phyloP scores from a whole-genome alignment of 1,284 basidiomycete species.

The Puccinia coronata region DNA sequence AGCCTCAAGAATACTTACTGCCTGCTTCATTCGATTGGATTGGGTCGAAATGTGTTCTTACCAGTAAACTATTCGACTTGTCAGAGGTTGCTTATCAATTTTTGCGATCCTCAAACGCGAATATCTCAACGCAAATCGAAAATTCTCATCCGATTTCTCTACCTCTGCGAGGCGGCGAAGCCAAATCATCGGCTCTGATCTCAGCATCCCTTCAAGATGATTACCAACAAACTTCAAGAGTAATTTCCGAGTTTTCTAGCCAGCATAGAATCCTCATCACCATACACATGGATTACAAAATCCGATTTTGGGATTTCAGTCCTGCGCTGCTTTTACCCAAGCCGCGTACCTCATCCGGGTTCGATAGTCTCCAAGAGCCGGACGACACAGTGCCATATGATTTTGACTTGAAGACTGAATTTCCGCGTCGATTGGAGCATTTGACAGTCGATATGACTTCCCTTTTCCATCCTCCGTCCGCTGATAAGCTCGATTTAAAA shows the following conservation, averaged over 20 bases:
- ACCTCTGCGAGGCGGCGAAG: conserved; percentile 36
- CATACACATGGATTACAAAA: conserved; percentile 35
- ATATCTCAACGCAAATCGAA: background rate
- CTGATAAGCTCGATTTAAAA: conserved; percentile 9
- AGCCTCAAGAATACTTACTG: conserved; percentile 24
- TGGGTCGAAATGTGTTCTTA: conserved; percentile 40
- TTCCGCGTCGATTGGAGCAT: conserved; percentile 34
- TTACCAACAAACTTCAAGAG: conserved; percentile 16
- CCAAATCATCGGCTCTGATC: conserved; percentile 15
- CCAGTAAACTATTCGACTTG: conserved; percentile 36
- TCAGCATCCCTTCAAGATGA: conserved; percentile 16
- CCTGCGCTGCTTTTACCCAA: conserved; percentile 24
- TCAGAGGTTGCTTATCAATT: conserved; percentile 33
- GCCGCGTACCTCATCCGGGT: background rate
- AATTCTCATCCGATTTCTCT: background rate
- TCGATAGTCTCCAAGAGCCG: background rate
- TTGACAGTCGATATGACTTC: conserved; percentile 37
- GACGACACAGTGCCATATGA: background rate
- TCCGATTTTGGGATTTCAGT: conserved; percentile 48
- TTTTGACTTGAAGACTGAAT: conserved; percentile 27
- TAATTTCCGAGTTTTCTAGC: conserved; percentile 26
- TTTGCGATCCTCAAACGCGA: conserved; percentile 7
- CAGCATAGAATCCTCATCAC: conserved; percentile 37
- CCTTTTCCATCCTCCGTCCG: conserved; percentile 4
- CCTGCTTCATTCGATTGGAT: conserved; percentile 48